Evolutionary conservation across 1,284 basidiomycete species (phyloP).

Genomic region (Ustilago loliicola): DNA sequence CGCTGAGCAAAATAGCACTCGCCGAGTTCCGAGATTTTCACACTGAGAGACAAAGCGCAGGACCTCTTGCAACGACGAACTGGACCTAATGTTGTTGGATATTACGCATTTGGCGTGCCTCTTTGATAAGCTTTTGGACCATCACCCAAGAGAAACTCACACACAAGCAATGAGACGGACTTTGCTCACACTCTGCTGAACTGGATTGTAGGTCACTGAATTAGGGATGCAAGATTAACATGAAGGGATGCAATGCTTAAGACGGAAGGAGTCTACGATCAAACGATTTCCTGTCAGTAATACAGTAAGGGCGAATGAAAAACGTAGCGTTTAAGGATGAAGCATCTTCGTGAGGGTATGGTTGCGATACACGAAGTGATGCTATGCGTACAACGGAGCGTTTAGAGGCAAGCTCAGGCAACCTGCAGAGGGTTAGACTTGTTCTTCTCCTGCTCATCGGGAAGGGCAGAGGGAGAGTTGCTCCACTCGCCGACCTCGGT

Average conservation of each 20-base stretch:
- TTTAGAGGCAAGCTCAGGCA: constrained; percentile 15
- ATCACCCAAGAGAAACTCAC: no score
- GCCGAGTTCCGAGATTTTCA: constrained; percentile 4
- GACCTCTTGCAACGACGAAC: no score
- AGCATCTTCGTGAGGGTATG: not conserved
- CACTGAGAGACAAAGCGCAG: no score
- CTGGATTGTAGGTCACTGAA: not conserved
- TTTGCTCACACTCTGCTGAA: not conserved
- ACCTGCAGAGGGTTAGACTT: constrained; percentile 53
- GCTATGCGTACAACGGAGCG: not conserved
- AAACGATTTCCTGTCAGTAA: not conserved
- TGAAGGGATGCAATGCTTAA: not conserved
- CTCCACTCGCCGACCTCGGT: constrained; percentile 55
- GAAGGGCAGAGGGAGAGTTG: constrained; percentile 51
- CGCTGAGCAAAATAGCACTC: not conserved
- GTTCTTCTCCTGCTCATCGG: constrained; percentile 57
- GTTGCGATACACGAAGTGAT: not conserved
- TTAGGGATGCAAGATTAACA: not conserved
- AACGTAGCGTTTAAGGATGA: not conserved
- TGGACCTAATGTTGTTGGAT: no score
- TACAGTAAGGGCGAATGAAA: not conserved
- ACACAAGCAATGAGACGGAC: not conserved
- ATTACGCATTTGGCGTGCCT: no score
- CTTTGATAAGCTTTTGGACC: not conserved
- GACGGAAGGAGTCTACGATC: not conserved